phyloP scores from a whole-genome alignment of 148 eudicot genomes.

The Rhododendron simsii region DNA sequence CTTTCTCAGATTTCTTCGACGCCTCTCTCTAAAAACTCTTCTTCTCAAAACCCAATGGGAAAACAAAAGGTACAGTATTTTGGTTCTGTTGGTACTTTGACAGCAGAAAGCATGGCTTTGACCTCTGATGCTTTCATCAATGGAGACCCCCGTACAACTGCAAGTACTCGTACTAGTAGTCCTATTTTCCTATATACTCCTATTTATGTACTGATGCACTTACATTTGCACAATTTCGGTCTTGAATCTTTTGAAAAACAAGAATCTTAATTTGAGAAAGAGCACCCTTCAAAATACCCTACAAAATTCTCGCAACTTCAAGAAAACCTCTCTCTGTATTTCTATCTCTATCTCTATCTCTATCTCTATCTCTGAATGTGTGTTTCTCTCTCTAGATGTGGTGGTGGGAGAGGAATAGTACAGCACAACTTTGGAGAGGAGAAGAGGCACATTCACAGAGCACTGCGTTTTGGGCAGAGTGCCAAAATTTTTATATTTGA shows the following conservation, averaged over 20 bases:
- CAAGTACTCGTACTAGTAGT: neutral
- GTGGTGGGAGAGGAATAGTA: neutral
- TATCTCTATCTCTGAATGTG: neutral
- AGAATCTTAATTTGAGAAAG: neutral
- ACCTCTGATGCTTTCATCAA: constrained; percentile 5
- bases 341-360: neutral
- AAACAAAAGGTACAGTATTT: neutral
- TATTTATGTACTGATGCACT: neutral
- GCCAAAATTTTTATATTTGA: constrained; percentile 23
- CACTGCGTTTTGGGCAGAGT: constrained; percentile 35
- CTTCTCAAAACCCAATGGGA: neutral
- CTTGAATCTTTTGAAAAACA: neutral
- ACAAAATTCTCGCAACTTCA: neutral
- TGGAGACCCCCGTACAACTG: neutral
- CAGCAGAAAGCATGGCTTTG: neutral
- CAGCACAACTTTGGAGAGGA: neutral
- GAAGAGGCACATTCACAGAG: neutral
- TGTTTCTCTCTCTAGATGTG: constrained; percentile 9
- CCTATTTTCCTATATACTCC: too few relatives aligned
- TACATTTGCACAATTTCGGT: neutral
- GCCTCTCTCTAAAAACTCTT: neutral
- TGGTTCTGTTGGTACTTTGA: neutral
- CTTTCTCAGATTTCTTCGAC: neutral
- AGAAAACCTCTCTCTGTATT: neutral
- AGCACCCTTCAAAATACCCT: neutral